Evolutionary conservation across 352 stramenopile species (phyloP).

Genomic region (Phytophthora sojae): DNA sequence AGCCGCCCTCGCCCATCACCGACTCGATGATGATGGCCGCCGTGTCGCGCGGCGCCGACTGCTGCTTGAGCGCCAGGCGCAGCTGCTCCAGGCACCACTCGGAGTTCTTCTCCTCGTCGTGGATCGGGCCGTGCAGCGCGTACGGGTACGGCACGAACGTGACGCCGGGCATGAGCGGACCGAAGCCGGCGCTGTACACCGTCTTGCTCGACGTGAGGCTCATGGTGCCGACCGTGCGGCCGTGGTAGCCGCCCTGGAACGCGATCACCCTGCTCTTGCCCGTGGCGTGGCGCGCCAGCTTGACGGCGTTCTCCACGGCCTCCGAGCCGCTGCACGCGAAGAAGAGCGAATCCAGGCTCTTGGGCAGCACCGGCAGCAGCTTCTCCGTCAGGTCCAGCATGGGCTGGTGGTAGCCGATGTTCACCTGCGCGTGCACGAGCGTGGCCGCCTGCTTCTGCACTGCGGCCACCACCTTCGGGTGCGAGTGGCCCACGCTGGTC

Average conservation of each 20-base stretch:
- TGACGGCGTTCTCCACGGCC: constrained; percentile 93
- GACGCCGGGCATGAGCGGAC: constrained; percentile 85
- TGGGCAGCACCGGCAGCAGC: constrained; percentile 80
- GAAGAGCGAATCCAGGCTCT: constrained; percentile 89
- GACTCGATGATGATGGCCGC: constrained; percentile 94
- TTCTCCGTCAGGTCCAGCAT: constrained; percentile 92
- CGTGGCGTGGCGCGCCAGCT: constrained; percentile 91
- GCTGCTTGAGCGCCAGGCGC: constrained; percentile 91
- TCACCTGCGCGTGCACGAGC: constrained; percentile 92
- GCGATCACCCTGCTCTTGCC: constrained; percentile 92
- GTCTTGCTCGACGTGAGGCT: constrained; percentile 93
- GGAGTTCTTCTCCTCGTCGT: constrained; percentile 74
- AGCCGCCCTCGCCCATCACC: constrained; percentile 93
- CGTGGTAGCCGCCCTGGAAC: constrained; percentile 94
- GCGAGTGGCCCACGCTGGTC: constrained; percentile 92
- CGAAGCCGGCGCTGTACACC: constrained; percentile 89
- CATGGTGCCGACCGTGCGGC: constrained; percentile 92
- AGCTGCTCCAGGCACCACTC: constrained; percentile 89
- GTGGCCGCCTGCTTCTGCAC: constrained; percentile 91
- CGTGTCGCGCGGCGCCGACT: constrained; percentile 85
- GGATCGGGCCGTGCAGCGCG: constrained; percentile 80
- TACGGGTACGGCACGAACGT: constrained; percentile 92
- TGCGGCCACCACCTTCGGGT: constrained; percentile 91
- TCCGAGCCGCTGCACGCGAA: constrained; percentile 93
- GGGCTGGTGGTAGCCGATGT: constrained; percentile 93